Evolutionary conservation across 306 rosid genomes (phyloP).

Genomic region (Acacia crassicarpa): DNA sequence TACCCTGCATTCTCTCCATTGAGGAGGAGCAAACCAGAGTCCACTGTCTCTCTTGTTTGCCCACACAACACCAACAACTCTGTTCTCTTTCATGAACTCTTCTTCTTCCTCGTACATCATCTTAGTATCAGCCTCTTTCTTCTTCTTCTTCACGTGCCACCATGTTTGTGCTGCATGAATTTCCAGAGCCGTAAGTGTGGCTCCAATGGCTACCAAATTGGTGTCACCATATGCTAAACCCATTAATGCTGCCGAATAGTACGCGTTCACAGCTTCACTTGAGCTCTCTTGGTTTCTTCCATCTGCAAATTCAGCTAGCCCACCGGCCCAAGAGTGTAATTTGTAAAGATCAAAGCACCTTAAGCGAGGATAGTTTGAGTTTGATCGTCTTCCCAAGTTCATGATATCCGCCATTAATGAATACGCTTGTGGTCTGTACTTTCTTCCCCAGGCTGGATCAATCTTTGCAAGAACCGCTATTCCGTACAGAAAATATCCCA

Average conservation of each 20-base stretch:
- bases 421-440: constrained; percentile 67
- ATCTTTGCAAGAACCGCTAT: constrained; percentile 79
- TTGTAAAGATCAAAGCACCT: constrained; percentile 75
- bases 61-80: constrained; percentile 74
- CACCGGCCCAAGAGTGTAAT: constrained; percentile 93
- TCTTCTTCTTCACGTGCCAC: constrained; percentile 73
- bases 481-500: constrained; percentile 80
- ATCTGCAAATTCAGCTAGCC: constrained; percentile 74
- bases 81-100: constrained; percentile 60
- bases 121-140: too few relatives aligned
- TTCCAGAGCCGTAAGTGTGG: constrained; percentile 67
- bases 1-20: constrained; percentile 73
- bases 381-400: constrained; percentile 44
- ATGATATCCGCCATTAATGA: constrained; percentile 66
- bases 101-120: constrained; percentile 53
- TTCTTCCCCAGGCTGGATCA: constrained; percentile 79
- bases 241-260: constrained; percentile 80
- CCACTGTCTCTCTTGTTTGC: constrained; percentile 84
- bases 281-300: constrained; percentile 93
- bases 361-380: constrained; percentile 56
- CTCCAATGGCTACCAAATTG: constrained; percentile 53
- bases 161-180: constrained; percentile 69
- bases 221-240: constrained; percentile 78
- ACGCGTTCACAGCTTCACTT: constrained; percentile 80
- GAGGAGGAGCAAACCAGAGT: constrained; percentile 85